phyloP scores from a whole-genome alignment of 2,329 filamentous ascomycete species.

The Colletotrichum liaoningense region DNA sequence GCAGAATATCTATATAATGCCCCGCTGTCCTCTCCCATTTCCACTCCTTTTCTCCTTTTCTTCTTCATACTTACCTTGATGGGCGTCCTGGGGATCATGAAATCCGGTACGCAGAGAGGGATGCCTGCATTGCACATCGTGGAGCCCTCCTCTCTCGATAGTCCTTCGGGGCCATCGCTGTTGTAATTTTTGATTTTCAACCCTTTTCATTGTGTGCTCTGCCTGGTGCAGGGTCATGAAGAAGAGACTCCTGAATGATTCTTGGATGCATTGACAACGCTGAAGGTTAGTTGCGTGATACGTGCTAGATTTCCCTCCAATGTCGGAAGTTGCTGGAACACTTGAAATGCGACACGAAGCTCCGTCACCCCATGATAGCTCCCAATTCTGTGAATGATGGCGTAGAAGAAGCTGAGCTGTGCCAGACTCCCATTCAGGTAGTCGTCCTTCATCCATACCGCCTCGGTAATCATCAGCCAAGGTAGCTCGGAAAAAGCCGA shows the following conservation, averaged over 20 bases:
- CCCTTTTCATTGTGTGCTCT: constrained; percentile 33
- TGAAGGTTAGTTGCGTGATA: no score
- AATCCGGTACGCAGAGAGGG: constrained; percentile 52
- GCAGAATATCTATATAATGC: constrained; percentile 7
- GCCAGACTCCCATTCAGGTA: no score
- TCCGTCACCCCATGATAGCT: no score
- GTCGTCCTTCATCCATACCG: no score
- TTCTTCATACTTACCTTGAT: constrained; percentile 63
- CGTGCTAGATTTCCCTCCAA: no score
- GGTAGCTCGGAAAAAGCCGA: no score
- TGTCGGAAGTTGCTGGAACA: no score
- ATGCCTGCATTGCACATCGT: constrained; percentile 64
- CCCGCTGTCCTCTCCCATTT: neutral
- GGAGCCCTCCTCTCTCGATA: constrained; percentile 34
- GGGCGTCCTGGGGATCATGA: constrained; percentile 56
- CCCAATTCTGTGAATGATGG: no score
- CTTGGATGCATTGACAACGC: no score
- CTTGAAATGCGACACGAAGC: no score
- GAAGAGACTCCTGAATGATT: neutral
- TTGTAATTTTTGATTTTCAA: constrained; percentile 32
- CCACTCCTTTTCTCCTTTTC: neutral
- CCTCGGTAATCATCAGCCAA: no score
- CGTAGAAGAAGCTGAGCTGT: no score
- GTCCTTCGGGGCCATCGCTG: constrained; percentile 34
- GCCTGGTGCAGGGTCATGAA: constrained; percentile 25